Evolutionary conservation across 1,284 basidiomycete species (phyloP).

Genomic region (Irpex sp.): DNA sequence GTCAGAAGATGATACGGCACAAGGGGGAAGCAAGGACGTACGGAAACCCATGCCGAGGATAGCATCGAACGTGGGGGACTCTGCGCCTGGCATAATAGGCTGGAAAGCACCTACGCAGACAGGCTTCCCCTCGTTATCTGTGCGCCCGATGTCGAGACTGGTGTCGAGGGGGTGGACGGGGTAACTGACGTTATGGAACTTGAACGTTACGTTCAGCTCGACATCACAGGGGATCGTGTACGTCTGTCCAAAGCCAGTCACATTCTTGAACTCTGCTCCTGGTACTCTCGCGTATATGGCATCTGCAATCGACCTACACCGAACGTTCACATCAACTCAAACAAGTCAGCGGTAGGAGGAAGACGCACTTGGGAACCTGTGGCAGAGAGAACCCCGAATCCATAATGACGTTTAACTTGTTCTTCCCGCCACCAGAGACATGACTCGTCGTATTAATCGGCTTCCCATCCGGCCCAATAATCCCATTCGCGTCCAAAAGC

Average conservation of each 20-base stretch:
- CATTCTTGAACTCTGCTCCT: slow-evolving; percentile 45
- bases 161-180: slow-evolving; percentile 65
- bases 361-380: slow-evolving; percentile 51
- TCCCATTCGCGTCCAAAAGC: slow-evolving; percentile 31
- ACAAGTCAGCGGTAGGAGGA: background rate
- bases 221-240: slow-evolving; percentile 59
- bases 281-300: slow-evolving; percentile 52
- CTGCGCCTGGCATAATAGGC: slow-evolving; percentile 50
- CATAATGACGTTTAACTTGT: slow-evolving; percentile 53
- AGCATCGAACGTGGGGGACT: slow-evolving; percentile 58
- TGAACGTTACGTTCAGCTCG: slow-evolving; percentile 61
- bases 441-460: slow-evolving; percentile 35
- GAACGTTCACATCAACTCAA: slow-evolving; percentile 1
- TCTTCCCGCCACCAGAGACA: slow-evolving; percentile 40
- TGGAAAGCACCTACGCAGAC: slow-evolving; percentile 49
- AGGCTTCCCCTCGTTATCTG: slow-evolving; percentile 19
- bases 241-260: slow-evolving; percentile 39
- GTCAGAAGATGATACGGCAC: background rate
- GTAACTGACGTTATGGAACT: slow-evolving; percentile 46
- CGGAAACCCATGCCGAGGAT: slow-evolving; percentile 79
- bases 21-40: slow-evolving; percentile 30
- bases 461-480: slow-evolving; percentile 39
- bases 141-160: slow-evolving; percentile 28
- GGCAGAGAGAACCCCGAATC: slow-evolving; percentile 70
- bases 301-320: slow-evolving; percentile 43